Conservation (phyloP, 208 protist genomes). For the Crithidia sp. region DNA sequence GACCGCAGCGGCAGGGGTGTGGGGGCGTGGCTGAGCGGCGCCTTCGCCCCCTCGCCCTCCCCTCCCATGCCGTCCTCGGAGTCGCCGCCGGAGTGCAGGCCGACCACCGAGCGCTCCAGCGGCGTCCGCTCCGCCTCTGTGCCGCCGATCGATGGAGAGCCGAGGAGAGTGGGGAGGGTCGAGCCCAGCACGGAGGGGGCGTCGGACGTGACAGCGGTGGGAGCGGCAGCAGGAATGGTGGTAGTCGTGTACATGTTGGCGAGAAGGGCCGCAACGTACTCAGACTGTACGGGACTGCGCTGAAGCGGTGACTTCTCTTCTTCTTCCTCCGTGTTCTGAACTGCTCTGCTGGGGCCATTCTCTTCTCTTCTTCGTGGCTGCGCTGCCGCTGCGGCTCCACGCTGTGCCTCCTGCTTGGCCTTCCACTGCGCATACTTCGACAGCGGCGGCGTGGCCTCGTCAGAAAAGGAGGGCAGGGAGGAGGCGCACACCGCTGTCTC, state of each 20-base stretch:
- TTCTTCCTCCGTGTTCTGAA: too few relatives aligned
- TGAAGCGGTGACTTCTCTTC: too few relatives aligned
- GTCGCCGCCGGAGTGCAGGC: neutral
- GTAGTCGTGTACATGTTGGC: neutral
- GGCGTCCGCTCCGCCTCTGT: conserved; percentile 17
- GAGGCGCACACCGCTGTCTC: neutral
- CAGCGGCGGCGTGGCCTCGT: neutral
- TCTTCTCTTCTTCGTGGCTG: neutral
- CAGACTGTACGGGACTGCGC: too few relatives aligned
- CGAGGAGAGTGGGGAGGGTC: neutral
- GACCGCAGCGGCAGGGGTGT: neutral
- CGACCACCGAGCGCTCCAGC: conserved; percentile 5
- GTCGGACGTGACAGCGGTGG: neutral
- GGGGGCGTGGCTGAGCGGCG: conserved; percentile 24
- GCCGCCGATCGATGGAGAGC: conserved; percentile 4
- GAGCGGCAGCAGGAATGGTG: neutral
- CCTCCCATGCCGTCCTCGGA: conserved; percentile 4
- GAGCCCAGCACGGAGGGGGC: neutral
- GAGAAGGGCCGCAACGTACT: neutral
- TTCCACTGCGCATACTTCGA: conserved; percentile 17
- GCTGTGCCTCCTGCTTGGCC: neutral
- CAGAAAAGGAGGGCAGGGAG: neutral
- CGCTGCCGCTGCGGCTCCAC: neutral
- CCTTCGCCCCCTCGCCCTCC: neutral
- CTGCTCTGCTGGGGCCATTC: too few relatives aligned